phyloP scores from a whole-genome alignment of 2,329 filamentous ascomycete genomes.

The Rhynchosporium secalis region DNA sequence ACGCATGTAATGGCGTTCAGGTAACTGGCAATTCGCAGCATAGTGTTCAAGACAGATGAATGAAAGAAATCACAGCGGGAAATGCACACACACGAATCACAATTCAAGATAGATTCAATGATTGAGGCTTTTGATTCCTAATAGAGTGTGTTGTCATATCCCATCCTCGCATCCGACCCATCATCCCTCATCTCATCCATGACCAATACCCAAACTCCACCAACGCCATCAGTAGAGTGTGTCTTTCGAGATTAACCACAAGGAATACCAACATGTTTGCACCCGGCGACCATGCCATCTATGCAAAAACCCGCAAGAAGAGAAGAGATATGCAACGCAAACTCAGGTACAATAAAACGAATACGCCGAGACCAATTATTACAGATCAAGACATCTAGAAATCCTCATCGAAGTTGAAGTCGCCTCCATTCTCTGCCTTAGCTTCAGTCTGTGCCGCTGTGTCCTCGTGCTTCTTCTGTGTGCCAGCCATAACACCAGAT shows the following conservation, averaged over 20 bases:
- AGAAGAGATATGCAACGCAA: constrained; percentile 27
- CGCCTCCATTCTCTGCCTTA: constrained; percentile 64
- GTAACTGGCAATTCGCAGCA: not conserved
- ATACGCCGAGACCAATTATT: constrained; percentile 27
- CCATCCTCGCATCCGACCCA: constrained; percentile 16
- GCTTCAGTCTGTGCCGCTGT: constrained; percentile 48
- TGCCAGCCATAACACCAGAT: constrained; percentile 95
- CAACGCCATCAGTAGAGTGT: constrained; percentile 33
- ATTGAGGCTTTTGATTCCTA: constrained; percentile 23
- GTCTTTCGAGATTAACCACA: constrained; percentile 22
- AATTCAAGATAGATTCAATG: not conserved
- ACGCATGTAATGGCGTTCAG: constrained; percentile 15
- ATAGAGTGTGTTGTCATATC: constrained; percentile 22
- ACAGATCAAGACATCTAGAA: constrained; percentile 62
- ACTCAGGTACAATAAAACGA: constrained; percentile 30
- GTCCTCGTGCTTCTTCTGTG: constrained; percentile 68
- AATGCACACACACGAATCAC: not conserved
- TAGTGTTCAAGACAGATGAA: constrained; percentile 9
- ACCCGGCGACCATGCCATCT: constrained; percentile 37
- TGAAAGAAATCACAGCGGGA: not conserved
- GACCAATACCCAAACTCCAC: constrained; percentile 28
- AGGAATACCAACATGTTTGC: constrained; percentile 28
- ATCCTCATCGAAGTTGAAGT: constrained; percentile 94
- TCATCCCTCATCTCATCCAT: constrained; percentile 25
- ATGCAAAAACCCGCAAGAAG: constrained; percentile 33